These are phyloP conservation scores for Komagataella mondaviorum DNA, from an alignment of 805 yeast genomes.

Conservation along the genomic window DNA sequence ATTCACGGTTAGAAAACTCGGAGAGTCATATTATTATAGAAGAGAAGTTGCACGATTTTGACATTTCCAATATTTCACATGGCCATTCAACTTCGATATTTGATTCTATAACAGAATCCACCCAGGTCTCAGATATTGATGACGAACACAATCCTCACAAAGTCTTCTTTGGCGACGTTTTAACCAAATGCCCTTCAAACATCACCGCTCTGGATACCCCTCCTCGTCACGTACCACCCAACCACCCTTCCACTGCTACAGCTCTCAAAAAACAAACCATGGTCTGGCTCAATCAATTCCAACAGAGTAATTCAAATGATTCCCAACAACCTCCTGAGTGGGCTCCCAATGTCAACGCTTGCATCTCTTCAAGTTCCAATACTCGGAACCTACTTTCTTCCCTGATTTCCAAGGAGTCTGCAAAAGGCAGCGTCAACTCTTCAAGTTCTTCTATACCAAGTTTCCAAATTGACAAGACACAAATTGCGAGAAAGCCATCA, in stretches of 20 bases:
- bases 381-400: not conserved
- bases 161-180: not conserved
- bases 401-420: not conserved
- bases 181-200: not conserved
- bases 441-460: not conserved
- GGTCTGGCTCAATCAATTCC: slow-evolving; percentile 4
- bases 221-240: not conserved
- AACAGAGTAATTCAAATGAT: slow-evolving; percentile 1
- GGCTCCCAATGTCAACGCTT: not conserved
- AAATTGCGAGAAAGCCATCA: not conserved
- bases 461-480: not conserved
- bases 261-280: slow-evolving; percentile 2
- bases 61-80: not conserved
- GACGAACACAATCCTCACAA: not conserved
- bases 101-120: not conserved
- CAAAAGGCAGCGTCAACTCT: not conserved
- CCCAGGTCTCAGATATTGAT: not conserved
- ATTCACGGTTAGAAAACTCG: not conserved
- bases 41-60: not conserved
- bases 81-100: not conserved
- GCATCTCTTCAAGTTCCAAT: not conserved
- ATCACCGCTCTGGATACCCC: not conserved
- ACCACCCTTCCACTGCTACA: not conserved
- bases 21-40: not conserved
- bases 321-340: not conserved